phyloP scores from a whole-genome alignment of 768 basidiomycete species.

The Podaxis sp. region DNA sequence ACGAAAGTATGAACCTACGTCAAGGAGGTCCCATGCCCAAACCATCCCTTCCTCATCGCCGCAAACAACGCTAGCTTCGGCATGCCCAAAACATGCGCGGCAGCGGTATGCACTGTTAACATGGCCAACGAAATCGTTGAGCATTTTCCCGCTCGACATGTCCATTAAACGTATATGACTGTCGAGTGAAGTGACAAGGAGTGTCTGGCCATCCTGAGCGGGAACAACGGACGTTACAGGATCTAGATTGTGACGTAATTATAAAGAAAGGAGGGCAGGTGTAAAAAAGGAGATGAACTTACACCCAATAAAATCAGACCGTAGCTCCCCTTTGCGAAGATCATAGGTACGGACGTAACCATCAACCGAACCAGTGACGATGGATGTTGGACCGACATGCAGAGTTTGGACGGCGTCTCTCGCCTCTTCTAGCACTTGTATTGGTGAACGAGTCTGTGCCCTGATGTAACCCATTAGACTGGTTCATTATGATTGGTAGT shows the following conservation, averaged over 20 bases:
- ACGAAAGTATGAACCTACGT: slow-evolving; percentile 46
- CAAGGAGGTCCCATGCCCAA: slow-evolving; percentile 93
- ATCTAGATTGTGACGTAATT: slow-evolving; percentile 43
- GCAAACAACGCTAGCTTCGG: slow-evolving; percentile 76
- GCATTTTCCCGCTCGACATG: slow-evolving; percentile 71
- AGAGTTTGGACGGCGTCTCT: slow-evolving; percentile 85
- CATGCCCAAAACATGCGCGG: slow-evolving; percentile 80
- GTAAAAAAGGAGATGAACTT: slow-evolving; percentile 31
- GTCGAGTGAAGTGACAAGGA: slow-evolving; percentile 83
- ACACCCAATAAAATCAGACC: slow-evolving; percentile 91
- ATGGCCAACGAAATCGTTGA: slow-evolving; percentile 86
- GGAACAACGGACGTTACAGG: slow-evolving; percentile 85
- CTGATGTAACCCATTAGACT: slow-evolving; percentile 33
- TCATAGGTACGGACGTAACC: slow-evolving; percentile 94
- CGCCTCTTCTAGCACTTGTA: slow-evolving; percentile 90
- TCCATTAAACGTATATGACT: slow-evolving; percentile 88
- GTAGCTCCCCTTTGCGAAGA: slow-evolving; percentile 87
- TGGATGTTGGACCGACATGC: slow-evolving; percentile 60
- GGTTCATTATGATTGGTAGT: background rate
- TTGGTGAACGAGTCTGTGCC: slow-evolving; percentile 75
- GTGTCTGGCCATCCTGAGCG: slow-evolving; percentile 75
- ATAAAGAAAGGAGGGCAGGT: slow-evolving; percentile 5
- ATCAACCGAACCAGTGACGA: slow-evolving; percentile 87
- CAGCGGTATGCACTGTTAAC: slow-evolving; percentile 72
- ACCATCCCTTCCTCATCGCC: slow-evolving; percentile 90